These are phyloP conservation scores for Trichoderma pleuroti DNA, from an alignment of 2,329 filamentous ascomycete species.

Conservation along the genomic window DNA sequence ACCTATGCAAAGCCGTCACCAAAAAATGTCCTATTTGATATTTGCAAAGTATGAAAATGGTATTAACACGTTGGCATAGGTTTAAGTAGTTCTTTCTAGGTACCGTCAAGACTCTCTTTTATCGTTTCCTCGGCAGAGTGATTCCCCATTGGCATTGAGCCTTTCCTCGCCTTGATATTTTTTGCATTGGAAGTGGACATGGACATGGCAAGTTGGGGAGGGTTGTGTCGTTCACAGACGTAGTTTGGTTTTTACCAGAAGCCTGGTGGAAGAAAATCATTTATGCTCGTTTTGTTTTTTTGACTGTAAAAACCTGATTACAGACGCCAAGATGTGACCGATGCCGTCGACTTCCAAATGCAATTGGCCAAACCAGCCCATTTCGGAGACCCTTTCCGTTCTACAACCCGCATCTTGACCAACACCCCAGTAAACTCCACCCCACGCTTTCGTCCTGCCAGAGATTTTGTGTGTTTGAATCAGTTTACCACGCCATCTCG, in stretches of 20 bases:
- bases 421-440: conserved; percentile 15
- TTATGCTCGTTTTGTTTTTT: conserved; percentile 46
- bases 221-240: conserved; percentile 30
- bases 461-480: conserved; percentile 26
- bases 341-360: conserved; percentile 64
- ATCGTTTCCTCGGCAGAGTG: background rate
- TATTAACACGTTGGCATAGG: background rate
- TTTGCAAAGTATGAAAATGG: background rate
- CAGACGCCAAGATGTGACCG: conserved; percentile 64
- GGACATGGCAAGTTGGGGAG: background rate
- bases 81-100: background rate
- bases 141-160: background rate
- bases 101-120: background rate
- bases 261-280: conserved; percentile 31
- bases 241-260: conserved; percentile 26
- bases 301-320: conserved; percentile 62
- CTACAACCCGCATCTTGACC: conserved; percentile 39
- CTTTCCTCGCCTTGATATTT: background rate
- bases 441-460: conserved; percentile 25
- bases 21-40: background rate
- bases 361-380: conserved; percentile 60
- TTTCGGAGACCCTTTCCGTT: conserved; percentile 45
- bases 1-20: background rate
- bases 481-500: conserved; percentile 96
- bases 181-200: background rate